Base-by-base conservation (phyloP, 2,329 filamentous ascomycete species). In the Neonectria faginata region DNA sequence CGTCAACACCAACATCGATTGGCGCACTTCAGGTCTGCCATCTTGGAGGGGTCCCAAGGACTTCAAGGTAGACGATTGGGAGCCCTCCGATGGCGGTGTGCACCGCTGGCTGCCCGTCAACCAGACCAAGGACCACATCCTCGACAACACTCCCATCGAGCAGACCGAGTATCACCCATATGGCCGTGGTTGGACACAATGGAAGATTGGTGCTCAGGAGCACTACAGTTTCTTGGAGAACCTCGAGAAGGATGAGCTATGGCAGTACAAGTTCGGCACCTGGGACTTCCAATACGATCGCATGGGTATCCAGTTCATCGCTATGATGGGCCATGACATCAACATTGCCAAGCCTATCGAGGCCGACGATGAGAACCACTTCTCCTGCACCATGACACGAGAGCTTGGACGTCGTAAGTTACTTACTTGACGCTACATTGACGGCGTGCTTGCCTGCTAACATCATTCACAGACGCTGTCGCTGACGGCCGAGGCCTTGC, bases 401-500 rank as follows among this genome's bases (percentile, higher is more conserved):
- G 74, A 76, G 27, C 77, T 81, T 6, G 78, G 79, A 18, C 75
- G 79, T 60, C 78, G 75, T 77, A 59, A 70, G 75, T 69, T 33
- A 2, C 14, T 12, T 25, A 20, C 39, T 11, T 29, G 29, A 5
- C 7, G 0, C 8, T 33, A 27, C 4, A 2, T 2, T 5, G 10
- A 7, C 3, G n/a, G 22, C 11, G 8, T 39, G 5, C 1, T 9
- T 5, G 27, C 20, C 25, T 41, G 27, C 69, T 75, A 53, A 76
- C 53, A 25, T 3, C 7, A 3, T 29, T 4, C 0, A 12, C 20
- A 77, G 75, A 79, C 47, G 81, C 85, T 36, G 78, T 85, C 16
- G 84, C 88, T 16, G 85, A 88, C 71, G 86, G 85, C 5, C 81
- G 83, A 60, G 83, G 84, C 2, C 73, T 88, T 9, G 86, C 82